A percentile compares a stretch with the other conserved stretches of the same genome.
Evolutionary conservation across 2,329 filamentous ascomycete genomes (phyloP).

Genomic region (Cyphellophora europaea): DNA sequence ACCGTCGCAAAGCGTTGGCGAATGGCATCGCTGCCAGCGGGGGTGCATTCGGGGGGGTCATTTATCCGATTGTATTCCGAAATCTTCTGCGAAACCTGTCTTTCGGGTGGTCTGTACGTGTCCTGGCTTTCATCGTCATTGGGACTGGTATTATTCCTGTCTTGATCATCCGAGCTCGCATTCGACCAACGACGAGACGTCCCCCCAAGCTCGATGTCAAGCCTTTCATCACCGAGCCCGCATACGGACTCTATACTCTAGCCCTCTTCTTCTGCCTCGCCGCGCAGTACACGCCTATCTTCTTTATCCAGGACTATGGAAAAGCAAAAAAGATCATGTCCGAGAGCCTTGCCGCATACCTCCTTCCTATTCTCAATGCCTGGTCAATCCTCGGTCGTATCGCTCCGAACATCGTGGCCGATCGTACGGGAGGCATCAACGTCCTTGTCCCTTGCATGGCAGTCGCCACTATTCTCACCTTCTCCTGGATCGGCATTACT

Average conservation of each 20-base stretch:
- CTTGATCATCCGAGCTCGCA: conserved; percentile 29
- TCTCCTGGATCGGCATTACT: not conserved
- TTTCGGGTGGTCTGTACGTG: conserved; percentile 9
- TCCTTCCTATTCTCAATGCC: conserved; percentile 23
- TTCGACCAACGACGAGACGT: conserved; percentile 32
- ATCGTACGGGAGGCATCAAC: not conserved
- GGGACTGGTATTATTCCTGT: not conserved
- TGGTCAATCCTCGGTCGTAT: not conserved
- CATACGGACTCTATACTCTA: conserved; percentile 10
- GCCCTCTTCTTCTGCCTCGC: conserved; percentile 17
- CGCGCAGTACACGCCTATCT: conserved; percentile 19
- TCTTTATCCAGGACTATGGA: conserved; percentile 44
- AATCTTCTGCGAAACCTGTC: conserved; percentile 25
- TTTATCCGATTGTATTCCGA: conserved; percentile 44
- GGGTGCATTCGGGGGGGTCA: conserved; percentile 28
- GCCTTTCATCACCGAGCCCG: conserved; percentile 23
- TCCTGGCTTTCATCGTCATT: conserved; percentile 9
- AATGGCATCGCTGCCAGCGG: conserved; percentile 62
- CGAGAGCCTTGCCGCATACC: conserved; percentile 8
- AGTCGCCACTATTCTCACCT: not conserved
- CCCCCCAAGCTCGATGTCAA: conserved; percentile 36
- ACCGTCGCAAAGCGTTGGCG: conserved; percentile 61
- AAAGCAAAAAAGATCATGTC: conserved; percentile 36
- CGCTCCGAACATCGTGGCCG: not conserved
- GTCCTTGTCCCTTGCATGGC: not conserved